phyloP scores from a whole-genome alignment of 2,329 filamentous ascomycete species.

The Epichloe brachyelytri region DNA sequence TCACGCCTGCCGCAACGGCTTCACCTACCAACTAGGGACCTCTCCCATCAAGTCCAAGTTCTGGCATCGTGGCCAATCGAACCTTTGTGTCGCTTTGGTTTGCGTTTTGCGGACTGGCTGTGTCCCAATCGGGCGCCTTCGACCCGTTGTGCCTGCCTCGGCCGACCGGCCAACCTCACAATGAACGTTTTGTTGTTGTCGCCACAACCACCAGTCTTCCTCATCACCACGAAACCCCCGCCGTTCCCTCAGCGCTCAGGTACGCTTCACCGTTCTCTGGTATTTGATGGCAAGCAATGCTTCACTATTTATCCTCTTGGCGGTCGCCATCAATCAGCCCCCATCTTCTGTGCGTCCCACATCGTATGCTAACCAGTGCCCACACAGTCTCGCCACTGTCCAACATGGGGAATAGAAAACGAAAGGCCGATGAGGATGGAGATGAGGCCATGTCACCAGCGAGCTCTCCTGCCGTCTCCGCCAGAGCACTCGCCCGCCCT shows the following conservation, averaged over 20 bases:
- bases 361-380: neutral
- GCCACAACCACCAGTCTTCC: constrained; percentile 46
- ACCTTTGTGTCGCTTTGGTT: neutral
- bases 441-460: constrained; percentile 86
- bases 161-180: constrained; percentile 13
- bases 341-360: neutral
- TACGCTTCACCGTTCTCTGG: constrained; percentile 24
- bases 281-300: neutral
- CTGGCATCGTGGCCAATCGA: neutral
- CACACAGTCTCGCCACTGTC: constrained; percentile 31
- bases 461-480: constrained; percentile 63
- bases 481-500: constrained; percentile 53
- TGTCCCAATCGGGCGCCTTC: neutral
- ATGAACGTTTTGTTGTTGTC: constrained; percentile 53
- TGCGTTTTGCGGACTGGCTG: neutral
- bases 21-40: neutral
- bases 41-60: neutral
- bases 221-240: constrained; percentile 44
- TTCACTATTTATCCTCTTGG: neutral
- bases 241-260: constrained; percentile 42
- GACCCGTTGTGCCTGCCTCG: neutral
- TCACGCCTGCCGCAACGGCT: neutral
- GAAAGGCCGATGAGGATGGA: constrained; percentile 69
- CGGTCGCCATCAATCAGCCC: neutral
- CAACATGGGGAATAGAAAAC: constrained; percentile 53